Conservation (phyloP, 2,329 filamentous ascomycete genomes). For the Aspergillus fijiensis region DNA sequence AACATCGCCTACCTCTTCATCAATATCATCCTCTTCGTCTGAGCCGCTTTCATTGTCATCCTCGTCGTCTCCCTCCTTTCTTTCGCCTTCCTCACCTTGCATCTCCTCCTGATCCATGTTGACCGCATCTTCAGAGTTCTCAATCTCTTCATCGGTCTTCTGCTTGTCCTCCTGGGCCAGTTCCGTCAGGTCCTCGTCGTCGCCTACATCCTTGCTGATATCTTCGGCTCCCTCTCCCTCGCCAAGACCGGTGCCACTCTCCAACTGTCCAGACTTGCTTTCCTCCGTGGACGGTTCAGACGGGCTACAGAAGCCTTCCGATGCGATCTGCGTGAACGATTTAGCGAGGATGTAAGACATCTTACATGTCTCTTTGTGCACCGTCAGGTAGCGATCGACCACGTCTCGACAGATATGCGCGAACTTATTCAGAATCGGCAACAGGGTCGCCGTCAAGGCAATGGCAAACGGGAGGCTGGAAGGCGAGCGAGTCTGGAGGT, state of each 20-base stretch:
- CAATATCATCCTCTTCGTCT: slow-evolving; percentile 68
- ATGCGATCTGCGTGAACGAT: slow-evolving; percentile 74
- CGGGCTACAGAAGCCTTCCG: slow-evolving; percentile 88
- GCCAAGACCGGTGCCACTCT: slow-evolving; percentile 88
- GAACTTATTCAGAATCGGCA: slow-evolving; percentile 77
- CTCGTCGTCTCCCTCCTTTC: slow-evolving; percentile 41
- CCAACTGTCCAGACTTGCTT: slow-evolving; percentile 73
- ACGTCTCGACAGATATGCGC: slow-evolving; percentile 59
- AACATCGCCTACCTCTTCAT: slow-evolving; percentile 87
- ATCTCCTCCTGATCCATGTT: slow-evolving; percentile 78
- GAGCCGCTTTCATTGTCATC: slow-evolving; percentile 63
- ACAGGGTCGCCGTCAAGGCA: slow-evolving; percentile 60
- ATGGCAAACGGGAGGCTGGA: slow-evolving; percentile 49
- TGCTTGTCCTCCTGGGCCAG: slow-evolving; percentile 75
- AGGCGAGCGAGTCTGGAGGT: slow-evolving; percentile 45
- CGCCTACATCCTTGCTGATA: slow-evolving; percentile 93
- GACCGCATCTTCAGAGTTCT: slow-evolving; percentile 49
- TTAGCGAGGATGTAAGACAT: slow-evolving; percentile 74
- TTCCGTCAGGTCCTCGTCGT: slow-evolving; percentile 90
- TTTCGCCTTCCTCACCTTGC: slow-evolving; percentile 76
- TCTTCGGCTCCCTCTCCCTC: slow-evolving; percentile 95
- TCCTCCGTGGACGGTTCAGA: slow-evolving; percentile 73
- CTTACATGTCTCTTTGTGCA: slow-evolving; percentile 71
- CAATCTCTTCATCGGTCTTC: slow-evolving; percentile 48
- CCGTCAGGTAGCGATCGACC: slow-evolving; percentile 57